These are phyloP conservation scores for Tetrapisispora fleetii DNA, from an alignment of 805 yeast species.

Conservation along the genomic window DNA sequence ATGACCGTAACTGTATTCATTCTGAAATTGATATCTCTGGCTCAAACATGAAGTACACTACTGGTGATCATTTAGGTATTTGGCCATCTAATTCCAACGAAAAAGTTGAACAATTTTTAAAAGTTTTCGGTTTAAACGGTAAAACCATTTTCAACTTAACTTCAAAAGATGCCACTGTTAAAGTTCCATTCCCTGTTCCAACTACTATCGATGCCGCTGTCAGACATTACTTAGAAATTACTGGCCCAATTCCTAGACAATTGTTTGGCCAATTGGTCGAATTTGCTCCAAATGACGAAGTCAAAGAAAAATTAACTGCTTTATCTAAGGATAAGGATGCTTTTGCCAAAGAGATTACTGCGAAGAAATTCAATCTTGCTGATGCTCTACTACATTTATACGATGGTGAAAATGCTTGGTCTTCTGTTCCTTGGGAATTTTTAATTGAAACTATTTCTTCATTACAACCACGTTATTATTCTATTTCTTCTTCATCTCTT, in stretches of 20 bases:
- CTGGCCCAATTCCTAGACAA: constrained; percentile 91
- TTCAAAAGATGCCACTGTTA: constrained; percentile 59
- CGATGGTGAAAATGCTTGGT: constrained; percentile 53
- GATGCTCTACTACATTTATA: constrained; percentile 61
- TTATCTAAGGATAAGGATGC: constrained; percentile 59
- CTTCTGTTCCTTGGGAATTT: constrained; percentile 69
- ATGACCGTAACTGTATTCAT: constrained; percentile 74
- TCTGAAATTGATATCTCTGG: constrained; percentile 75
- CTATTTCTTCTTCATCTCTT: constrained; percentile 83
- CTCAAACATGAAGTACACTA: constrained; percentile 70
- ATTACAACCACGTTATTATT: constrained; percentile 89
- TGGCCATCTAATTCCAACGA: constrained; percentile 88
- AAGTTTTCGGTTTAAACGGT: constrained; percentile 49
- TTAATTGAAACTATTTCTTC: constrained; percentile 71
- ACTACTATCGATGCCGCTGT: constrained; percentile 82
- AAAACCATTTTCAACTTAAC: constrained; percentile 48
- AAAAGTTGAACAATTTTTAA: constrained; percentile 55
- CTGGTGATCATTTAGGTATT: constrained; percentile 93
- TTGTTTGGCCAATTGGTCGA: constrained; percentile 60
- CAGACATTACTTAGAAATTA: constrained; percentile 80
- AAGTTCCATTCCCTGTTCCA: constrained; percentile 62
- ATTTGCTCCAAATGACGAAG: constrained; percentile 65
- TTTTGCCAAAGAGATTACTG: constrained; percentile 57
- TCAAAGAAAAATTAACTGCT: constrained; percentile 30
- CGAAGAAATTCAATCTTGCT: constrained; percentile 58